Evolutionary conservation across 2,329 filamentous ascomycete species (phyloP), one percentile per base, ranked within the genome.

Genomic region (Aureobasidium melanogenum): DNA sequence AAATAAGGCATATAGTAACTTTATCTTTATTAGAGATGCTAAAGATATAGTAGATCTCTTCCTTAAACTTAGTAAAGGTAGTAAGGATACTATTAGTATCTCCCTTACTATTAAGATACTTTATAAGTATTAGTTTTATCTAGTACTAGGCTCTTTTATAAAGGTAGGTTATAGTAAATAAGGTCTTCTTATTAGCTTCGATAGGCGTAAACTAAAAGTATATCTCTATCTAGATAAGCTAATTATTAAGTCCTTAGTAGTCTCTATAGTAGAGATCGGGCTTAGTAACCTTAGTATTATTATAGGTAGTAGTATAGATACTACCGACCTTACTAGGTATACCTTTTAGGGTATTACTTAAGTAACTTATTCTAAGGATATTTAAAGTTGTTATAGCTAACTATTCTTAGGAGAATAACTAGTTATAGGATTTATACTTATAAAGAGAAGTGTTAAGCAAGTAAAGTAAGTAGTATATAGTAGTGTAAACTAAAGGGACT

Each of bases 401-500:
- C 30, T 32, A 32, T 32, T 32, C 30, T 32, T 32, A 32, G 9
- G 30, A 32, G 30, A 32, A 32, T 32, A 32, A 32, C 36, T 43
- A 43, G 39, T 55, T n/a, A 55, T 15, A 30, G 51, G 51, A 19
- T 55, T 30, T 55, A 14, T n/a, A 55, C 36, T 55, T n/a, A n/a
- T 43, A 32, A 55, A 55, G 51, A 19, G 36, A 28, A 55, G 51
- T 55, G 8, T 55, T 22, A 55, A 55, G 36, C 36, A 12, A 26
- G 17, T 34, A n/a, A 51, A 38, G 30, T 2, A 38, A 9, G n/a
- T 51, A 36, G 22, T 38, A 34, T n/a, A 15, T 41, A 54, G n/a
- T 54, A 54, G 50, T 54, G 7, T 54, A 43, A 14, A 55, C 51
- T 32, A 43, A 55, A 55, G 36, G 51, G 51, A 55, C 51, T 55